A percentile compares a stretch with the other conserved stretches of the same genome.
phyloP scores from a whole-genome alignment of 1,284 basidiomycete species.

The Xerocomus nothofagi region DNA sequence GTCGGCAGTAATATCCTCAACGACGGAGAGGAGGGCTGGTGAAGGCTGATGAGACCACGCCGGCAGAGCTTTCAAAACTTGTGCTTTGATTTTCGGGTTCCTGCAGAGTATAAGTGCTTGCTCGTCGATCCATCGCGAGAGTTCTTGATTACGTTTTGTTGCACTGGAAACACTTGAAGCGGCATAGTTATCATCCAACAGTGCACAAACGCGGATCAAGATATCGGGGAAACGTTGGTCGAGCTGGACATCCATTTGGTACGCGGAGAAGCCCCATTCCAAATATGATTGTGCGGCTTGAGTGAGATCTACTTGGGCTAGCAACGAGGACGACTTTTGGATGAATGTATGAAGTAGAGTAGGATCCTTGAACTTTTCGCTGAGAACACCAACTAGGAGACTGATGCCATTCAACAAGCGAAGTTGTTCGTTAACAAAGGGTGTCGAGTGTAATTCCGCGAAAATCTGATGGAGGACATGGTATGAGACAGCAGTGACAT shows the following conservation, averaged over 20 bases:
- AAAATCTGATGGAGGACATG: constrained; percentile 78
- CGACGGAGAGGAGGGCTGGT: constrained; percentile 43
- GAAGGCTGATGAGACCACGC: constrained; percentile 71
- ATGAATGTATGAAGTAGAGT: constrained; percentile 67
- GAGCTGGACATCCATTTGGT: constrained; percentile 39
- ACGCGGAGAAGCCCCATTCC: constrained; percentile 69
- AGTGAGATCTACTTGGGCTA: constrained; percentile 70
- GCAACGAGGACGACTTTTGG: constrained; percentile 63
- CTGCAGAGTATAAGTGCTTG: constrained; percentile 47
- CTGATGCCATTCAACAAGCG: constrained; percentile 75
- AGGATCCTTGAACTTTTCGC: constrained; percentile 54
- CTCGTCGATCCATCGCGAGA: constrained; percentile 65
- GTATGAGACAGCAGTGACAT: constrained; percentile 61
- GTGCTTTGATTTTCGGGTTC: constrained; percentile 39
- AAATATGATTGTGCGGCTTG: constrained; percentile 72
- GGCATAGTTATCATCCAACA: constrained; percentile 50
- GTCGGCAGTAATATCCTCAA: constrained; percentile 44
- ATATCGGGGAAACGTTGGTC: constrained; percentile 62
- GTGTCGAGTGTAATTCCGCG: constrained; percentile 61
- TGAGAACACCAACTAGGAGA: constrained; percentile 66
- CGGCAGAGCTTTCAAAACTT: constrained; percentile 57
- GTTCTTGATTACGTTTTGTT: constrained; percentile 42
- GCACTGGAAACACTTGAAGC: constrained; percentile 33
- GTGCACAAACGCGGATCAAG: constrained; percentile 61
- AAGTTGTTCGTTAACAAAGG: constrained; percentile 86